Evolutionary conservation across 2,329 filamentous ascomycete genomes (phyloP).

Genomic region (Rhexocercosporidium sp.): DNA sequence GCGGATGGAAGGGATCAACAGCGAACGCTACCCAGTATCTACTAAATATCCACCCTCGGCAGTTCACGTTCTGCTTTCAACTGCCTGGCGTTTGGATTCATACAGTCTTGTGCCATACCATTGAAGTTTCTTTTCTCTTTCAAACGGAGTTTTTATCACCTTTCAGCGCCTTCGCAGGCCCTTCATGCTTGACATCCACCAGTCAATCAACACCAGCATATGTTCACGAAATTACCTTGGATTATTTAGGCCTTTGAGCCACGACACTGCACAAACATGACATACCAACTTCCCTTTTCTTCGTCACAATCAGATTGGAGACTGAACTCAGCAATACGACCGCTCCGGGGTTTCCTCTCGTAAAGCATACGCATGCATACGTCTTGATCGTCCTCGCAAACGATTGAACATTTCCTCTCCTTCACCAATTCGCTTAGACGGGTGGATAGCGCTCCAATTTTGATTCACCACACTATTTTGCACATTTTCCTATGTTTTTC

Average conservation of each 20-base stretch:
- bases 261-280: constrained; percentile 19
- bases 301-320: not conserved
- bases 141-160: constrained; percentile 8
- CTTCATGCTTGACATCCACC: not conserved
- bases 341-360: constrained; percentile 9
- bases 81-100: constrained; percentile 14
- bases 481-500: constrained; percentile 14
- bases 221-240: constrained; percentile 11
- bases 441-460: constrained; percentile 13
- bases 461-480: constrained; percentile 4
- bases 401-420: constrained; percentile 1
- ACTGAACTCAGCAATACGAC: not conserved
- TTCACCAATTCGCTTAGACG: constrained; percentile 16
- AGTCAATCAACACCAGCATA: constrained; percentile 2
- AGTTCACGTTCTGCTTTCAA: not conserved
- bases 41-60: not conserved
- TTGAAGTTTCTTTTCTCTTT: not conserved
- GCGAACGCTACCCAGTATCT: not conserved
- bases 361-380: constrained; percentile 18
- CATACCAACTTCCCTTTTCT: not conserved
- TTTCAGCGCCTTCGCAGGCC: not conserved
- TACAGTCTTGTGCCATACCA: constrained; percentile 21
- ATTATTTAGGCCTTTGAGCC: not conserved
- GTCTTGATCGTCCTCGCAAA: not conserved
- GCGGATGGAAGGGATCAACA: constrained; percentile 40